Conservation (phyloP, 257 asterid species). For the Sherardia arvensis region DNA sequence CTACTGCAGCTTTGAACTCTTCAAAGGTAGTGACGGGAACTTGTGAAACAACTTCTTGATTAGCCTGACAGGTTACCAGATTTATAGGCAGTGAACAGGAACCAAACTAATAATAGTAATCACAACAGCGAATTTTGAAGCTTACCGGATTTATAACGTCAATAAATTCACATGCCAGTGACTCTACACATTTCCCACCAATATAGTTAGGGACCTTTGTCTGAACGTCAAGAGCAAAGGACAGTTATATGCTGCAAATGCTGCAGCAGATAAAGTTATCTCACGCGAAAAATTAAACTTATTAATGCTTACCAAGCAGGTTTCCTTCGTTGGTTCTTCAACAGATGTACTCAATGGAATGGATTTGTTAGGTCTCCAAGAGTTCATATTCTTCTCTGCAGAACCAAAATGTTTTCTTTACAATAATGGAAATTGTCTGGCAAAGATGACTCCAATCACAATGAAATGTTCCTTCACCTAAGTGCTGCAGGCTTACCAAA, state of each 20-base stretch:
- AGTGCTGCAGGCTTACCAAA: constrained; percentile 4
- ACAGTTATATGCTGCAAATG: not conserved
- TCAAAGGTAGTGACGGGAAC: constrained; percentile 35
- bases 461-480: constrained; percentile 1
- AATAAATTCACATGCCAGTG: constrained; percentile 22
- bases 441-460: constrained; percentile 5
- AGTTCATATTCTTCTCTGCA: constrained; percentile 29
- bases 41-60: constrained; percentile 37
- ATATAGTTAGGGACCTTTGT: constrained; percentile 30
- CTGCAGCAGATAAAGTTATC: not conserved
- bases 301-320: constrained; percentile 21
- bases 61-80: constrained; percentile 22
- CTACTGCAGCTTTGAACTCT: constrained; percentile 36
- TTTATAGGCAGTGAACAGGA: not conserved
- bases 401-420: constrained; percentile 1
- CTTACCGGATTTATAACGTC: constrained; percentile 41
- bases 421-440: not conserved
- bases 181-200: constrained; percentile 31
- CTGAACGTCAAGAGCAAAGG: constrained; percentile 6
- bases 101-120: constrained; percentile 3
- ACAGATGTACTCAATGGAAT: constrained; percentile 9
- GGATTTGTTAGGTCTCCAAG: constrained; percentile 28
- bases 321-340: constrained; percentile 14
- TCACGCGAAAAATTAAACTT: not conserved
- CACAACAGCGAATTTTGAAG: not conserved